Conservation (phyloP, 225 moss, liverwort and hornwort genomes). For the Marchantia polymorpha region DNA sequence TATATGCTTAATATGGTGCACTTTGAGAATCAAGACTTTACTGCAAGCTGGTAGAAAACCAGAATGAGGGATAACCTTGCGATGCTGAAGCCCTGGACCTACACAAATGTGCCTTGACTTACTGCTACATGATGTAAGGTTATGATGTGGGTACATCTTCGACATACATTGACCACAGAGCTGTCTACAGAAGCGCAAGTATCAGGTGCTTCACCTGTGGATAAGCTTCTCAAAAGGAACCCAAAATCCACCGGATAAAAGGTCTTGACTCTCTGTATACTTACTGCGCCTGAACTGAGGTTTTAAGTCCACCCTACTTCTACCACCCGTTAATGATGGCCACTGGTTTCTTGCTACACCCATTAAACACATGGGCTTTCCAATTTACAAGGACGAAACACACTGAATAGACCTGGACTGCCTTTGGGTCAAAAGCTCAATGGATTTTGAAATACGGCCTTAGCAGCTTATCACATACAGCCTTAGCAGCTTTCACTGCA, state of each 20-base stretch:
- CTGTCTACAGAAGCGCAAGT: neutral
- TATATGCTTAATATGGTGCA: too few relatives aligned
- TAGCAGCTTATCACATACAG: neutral
- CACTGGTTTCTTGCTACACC: neutral
- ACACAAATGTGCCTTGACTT: neutral
- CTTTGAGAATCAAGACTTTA: too few relatives aligned
- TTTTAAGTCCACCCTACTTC: neutral
- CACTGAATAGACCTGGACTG: constrained; percentile 1
- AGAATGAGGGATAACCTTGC: too few relatives aligned
- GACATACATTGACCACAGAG: neutral
- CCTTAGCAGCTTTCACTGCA: neutral
- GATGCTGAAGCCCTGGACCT: neutral
- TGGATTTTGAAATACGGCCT: neutral
- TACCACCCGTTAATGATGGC: too few relatives aligned
- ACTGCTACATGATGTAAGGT: neutral
- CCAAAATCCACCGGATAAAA: neutral
- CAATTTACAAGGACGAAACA: constrained; percentile 4
- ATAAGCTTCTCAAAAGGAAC: too few relatives aligned
- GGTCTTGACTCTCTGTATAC: neutral
- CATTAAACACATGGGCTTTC: neutral
- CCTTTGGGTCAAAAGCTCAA: neutral
- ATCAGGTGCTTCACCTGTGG: neutral
- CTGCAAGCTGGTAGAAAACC: too few relatives aligned
- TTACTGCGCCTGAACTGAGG: neutral
- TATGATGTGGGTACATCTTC: neutral